Conservation (phyloP, 805 yeast genomes). For the Vanderwaltozyma verrucispora region DNA sequence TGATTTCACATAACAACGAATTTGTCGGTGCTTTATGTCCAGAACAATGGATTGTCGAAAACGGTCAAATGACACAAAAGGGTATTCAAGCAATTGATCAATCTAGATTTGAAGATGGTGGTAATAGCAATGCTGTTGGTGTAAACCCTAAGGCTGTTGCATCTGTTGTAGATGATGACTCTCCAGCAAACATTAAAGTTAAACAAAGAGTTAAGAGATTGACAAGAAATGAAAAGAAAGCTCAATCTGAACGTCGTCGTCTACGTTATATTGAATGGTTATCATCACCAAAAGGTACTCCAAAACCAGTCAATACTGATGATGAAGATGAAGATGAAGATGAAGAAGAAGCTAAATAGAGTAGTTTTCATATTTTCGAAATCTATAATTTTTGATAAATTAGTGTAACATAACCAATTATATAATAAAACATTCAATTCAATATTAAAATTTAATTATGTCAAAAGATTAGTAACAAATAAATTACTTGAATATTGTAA, state of each 20-base stretch:
- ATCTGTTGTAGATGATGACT: constrained; percentile 58
- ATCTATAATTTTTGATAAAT: background rate
- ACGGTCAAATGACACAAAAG: constrained; percentile 79
- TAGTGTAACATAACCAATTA: background rate
- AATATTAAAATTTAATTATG: too few relatives aligned
- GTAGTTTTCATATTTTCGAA: background rate
- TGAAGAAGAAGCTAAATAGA: background rate
- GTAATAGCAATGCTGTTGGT: constrained; percentile 39
- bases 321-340: constrained; percentile 45
- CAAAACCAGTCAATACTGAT: constrained; percentile 87
- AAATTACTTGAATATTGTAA: too few relatives aligned
- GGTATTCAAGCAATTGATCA: constrained; percentile 69
- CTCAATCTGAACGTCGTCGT: constrained; percentile 87
- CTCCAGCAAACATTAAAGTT: constrained; percentile 94
- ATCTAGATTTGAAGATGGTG: constrained; percentile 75
- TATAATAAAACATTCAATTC: background rate
- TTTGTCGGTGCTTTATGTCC: constrained; percentile 97
- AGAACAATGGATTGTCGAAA: constrained; percentile 95
- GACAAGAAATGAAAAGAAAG: constrained; percentile 93
- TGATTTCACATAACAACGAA: constrained; percentile 96
- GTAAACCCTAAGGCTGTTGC: constrained; percentile 38
- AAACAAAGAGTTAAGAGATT: constrained; percentile 79
- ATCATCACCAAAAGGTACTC: constrained; percentile 95
- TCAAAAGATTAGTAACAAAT: too few relatives aligned
- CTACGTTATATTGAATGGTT: constrained; percentile 91